Percentiles rank a stretch among this genome's conserved stretches.
Conservation (phyloP, 352 stramenopile species). For the Pythium grandisporangium region DNA sequence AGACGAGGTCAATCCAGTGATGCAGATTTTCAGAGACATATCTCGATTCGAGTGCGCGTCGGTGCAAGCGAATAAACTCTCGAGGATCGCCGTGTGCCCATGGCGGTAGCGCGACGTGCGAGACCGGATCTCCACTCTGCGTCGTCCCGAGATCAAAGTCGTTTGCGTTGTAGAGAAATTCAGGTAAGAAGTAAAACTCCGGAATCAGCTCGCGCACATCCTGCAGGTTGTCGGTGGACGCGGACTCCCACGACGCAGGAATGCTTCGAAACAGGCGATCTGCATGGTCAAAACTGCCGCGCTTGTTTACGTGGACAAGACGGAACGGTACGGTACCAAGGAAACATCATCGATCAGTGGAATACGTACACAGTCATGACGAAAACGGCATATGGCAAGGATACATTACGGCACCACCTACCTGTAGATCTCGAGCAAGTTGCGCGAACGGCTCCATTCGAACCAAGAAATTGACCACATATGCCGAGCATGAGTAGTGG, state of each 20-base stretch:
- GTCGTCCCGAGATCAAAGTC: slow-evolving; percentile 57
- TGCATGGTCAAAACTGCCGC: slow-evolving; percentile 88
- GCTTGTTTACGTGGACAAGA: no score
- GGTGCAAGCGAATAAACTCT: slow-evolving; percentile 93
- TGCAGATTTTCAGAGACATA: slow-evolving; percentile 95
- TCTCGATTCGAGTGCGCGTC: slow-evolving; percentile 94
- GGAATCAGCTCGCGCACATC: slow-evolving; percentile 76
- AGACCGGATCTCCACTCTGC: slow-evolving; percentile 82
- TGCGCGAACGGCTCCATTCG: slow-evolving; percentile 86
- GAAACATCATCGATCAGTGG: no score
- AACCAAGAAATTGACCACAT: slow-evolving; percentile 97
- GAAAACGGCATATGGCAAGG: no score
- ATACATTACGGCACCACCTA: no score
- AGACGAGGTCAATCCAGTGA: slow-evolving; percentile 98
- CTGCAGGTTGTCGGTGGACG: slow-evolving; percentile 88
- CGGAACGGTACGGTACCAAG: no score
- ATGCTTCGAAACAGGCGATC: slow-evolving; percentile 96
- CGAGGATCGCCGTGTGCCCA: slow-evolving; percentile 90
- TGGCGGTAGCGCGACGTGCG: slow-evolving; percentile 89
- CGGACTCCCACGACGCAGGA: slow-evolving; percentile 90
- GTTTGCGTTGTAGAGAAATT: slow-evolving; percentile 78
- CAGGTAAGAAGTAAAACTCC: slow-evolving; percentile 72
- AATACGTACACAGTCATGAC: no score
- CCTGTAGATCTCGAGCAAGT: slow-evolving; percentile 51
- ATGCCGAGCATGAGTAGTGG: slow-evolving; percentile 95